Evolutionary conservation across 805 yeast species (phyloP), one percentile per base, ranked within the genome.

Genomic region (Candida awuae): DNA sequence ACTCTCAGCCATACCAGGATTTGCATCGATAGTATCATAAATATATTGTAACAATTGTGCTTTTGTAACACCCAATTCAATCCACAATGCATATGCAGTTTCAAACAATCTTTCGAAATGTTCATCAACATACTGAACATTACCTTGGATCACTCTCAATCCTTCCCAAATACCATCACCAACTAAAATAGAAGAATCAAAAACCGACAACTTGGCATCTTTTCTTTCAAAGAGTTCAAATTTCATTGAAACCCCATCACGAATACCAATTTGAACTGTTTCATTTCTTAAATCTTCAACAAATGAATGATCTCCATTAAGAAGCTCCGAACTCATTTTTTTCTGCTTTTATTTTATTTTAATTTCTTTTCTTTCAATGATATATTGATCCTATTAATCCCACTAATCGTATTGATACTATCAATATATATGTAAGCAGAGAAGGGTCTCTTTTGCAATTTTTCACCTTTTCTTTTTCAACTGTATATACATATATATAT

Each of bases 151-250:
- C 5, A 31, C 34, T 6, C 35, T n/a, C 12, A 37, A 23, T 1
- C 35, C 39, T 23, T 37, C 39, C 34, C 35, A 37, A 8, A 37
- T 6, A 18, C 39, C 39, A 27, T 37, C 39, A 17, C 35, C 35
- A 9, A 37, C 35, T 5, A 37, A 20, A 5, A 30, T 29, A 3
- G 39, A 37, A 10, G 39, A 37, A 23, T 29, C 39, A 18, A 37
- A 37, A 19, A 37, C 39, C 6, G 34, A 37, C 6, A 29, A 7
- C 27, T 37, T 37, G 10, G 39, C 39, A 15, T 37, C 34, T 20
- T 8, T 25, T 15, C 39, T 23, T 7, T 20, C 17, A 25, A 37
- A 30, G 3, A 37, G 13, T 10, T 31, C 35, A 27, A 31, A 37
- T 19, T 37, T 31, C 25, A 37, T 8, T 4, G 25, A 17, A 18